Evolutionary conservation across 257 asterid species (phyloP).

Genomic region (Handroanthus guayacan): DNA sequence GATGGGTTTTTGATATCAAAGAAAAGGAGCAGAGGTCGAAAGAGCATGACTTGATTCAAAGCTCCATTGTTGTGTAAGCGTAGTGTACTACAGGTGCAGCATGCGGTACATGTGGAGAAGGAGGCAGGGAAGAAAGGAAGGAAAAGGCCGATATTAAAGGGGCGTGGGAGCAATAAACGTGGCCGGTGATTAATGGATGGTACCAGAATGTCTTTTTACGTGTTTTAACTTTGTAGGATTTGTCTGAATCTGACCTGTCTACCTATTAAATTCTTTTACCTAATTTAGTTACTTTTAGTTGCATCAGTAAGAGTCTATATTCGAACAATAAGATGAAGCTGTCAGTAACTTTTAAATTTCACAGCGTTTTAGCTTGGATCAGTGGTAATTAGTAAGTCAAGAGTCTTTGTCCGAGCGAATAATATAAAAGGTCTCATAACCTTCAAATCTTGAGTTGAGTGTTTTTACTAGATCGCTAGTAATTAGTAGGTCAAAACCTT

Average conservation of each 20-base stretch:
- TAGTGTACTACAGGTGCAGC: slow-evolving; percentile 29
- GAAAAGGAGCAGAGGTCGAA: neutral
- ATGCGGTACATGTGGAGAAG: slow-evolving; percentile 35
- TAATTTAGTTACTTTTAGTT: no score
- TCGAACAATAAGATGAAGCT: no score
- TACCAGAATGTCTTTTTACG: slow-evolving; percentile 41
- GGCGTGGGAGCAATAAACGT: slow-evolving; percentile 42
- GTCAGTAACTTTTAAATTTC: no score
- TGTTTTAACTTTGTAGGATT: slow-evolving; percentile 16
- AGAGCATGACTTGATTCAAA: slow-evolving; percentile 16
- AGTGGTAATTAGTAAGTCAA: no score
- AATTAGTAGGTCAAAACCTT: no score
- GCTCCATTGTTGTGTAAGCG: slow-evolving; percentile 2
- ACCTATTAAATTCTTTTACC: no score
- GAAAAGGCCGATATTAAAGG: slow-evolving; percentile 18
- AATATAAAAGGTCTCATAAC: no score
- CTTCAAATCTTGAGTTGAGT: no score
- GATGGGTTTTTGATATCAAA: slow-evolving; percentile 18
- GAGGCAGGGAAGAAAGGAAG: slow-evolving; percentile 10
- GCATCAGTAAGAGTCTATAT: no score
- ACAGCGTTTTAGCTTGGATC: no score
- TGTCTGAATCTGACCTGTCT: slow-evolving; percentile 35
- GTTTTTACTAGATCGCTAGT: no score
- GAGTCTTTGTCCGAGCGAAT: no score
- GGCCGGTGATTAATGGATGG: slow-evolving; percentile 39